phyloP scores from a whole-genome alignment of 176 grass and related monocot species.

The Musa troglodytarum region DNA sequence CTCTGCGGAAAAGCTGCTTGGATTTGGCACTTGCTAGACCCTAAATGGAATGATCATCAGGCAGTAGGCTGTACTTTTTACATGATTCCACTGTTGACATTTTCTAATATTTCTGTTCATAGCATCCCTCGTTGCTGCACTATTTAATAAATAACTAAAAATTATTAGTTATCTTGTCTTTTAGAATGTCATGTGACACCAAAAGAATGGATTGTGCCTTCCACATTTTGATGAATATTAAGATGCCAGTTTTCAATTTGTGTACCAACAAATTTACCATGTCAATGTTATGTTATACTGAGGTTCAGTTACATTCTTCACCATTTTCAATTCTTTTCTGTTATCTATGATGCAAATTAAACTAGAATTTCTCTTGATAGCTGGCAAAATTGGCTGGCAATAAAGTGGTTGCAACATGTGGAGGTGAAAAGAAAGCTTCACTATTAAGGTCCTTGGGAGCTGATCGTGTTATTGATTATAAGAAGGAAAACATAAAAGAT shows the following conservation, averaged over 20 bases:
- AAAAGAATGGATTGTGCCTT: not conserved
- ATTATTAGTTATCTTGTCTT: not conserved
- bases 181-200: not conserved
- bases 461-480: conserved; percentile 95
- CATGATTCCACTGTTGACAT: too few species aligned
- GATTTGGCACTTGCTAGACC: not conserved
- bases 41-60: conserved; percentile 11
- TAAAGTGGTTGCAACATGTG: conserved; percentile 97
- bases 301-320: too few species aligned
- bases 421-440: conserved; percentile 81
- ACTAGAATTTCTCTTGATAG: conserved; percentile 28
- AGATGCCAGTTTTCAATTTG: not conserved
- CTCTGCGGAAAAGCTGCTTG: too few species aligned
- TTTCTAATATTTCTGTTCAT: too few species aligned
- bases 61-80: too few species aligned
- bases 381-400: conserved; percentile 92
- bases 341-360: not conserved
- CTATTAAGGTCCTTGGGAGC: conserved; percentile 78
- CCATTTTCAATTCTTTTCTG: not conserved
- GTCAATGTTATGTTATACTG: too few species aligned
- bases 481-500: conserved; percentile 70
- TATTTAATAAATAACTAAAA: conserved; percentile 11
- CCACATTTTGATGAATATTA: not conserved
- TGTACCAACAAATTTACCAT: not conserved
- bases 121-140: too few species aligned